Conservation (phyloP, 2,329 filamentous ascomycete species). For the Arthrobotrys sinensis region DNA sequence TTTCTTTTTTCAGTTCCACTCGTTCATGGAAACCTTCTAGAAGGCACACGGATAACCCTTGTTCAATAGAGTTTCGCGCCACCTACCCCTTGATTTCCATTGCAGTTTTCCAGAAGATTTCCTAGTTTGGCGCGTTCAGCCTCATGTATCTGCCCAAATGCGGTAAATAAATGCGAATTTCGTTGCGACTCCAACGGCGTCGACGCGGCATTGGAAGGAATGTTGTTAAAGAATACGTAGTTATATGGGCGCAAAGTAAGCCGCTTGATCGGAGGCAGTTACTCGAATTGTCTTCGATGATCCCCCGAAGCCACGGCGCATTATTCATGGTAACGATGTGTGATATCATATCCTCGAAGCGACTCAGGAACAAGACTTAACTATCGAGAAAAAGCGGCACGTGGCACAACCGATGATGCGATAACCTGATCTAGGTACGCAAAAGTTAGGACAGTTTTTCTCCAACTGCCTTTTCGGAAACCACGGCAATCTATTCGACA, state of each 20-base stretch:
- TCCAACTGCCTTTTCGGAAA: slow-evolving; percentile 50
- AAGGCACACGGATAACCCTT: slow-evolving; percentile 60
- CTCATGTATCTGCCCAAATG: slow-evolving; percentile 49
- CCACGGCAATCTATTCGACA: slow-evolving; percentile 60
- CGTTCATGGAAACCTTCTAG: slow-evolving; percentile 58
- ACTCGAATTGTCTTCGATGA: not conserved
- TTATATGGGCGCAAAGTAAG: not conserved
- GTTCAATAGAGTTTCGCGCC: slow-evolving; percentile 36
- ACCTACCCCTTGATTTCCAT: slow-evolving; percentile 48
- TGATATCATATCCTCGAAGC: slow-evolving; percentile 30
- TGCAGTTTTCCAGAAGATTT: slow-evolving; percentile 61
- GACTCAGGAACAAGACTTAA: slow-evolving; percentile 24
- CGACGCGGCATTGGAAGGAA: slow-evolving; percentile 27
- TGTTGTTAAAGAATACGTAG: slow-evolving; percentile 20
- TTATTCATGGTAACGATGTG: slow-evolving; percentile 14
- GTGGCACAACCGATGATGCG: slow-evolving; percentile 58
- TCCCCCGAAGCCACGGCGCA: slow-evolving; percentile 14
- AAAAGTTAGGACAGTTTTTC: slow-evolving; percentile 15
- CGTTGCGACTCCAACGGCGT: not conserved
- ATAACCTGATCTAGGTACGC: slow-evolving; percentile 34
- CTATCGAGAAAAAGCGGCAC: slow-evolving; percentile 49
- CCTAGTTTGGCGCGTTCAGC: slow-evolving; percentile 58
- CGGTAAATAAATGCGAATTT: slow-evolving; percentile 53
- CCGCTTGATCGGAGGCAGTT: not conserved
- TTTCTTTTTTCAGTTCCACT: slow-evolving; percentile 55